Evolutionary conservation across 2,329 filamentous ascomycete genomes (phyloP), one percentile per base, ranked within the genome.

Genomic region (Coniochaeta sp.): DNA sequence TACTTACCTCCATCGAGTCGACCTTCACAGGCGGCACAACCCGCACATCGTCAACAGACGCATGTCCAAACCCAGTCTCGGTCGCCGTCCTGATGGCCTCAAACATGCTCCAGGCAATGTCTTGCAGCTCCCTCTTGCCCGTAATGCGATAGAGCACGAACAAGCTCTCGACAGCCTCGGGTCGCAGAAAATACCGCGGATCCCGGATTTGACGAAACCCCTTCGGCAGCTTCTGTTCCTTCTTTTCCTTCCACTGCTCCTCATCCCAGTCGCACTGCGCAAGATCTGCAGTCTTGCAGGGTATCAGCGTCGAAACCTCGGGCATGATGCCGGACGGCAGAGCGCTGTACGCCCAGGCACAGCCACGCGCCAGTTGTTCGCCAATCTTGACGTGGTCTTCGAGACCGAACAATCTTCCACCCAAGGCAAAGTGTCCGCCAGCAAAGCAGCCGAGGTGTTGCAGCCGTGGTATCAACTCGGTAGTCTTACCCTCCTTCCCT

Each of bases 131-230:
- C 47, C 72, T 63, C 50, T 79, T 73, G 24, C 79, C 79, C 17
- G 79, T 81, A 56, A 81, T 73, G 50, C 79, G 76, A 72, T 79
- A 81, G 69, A 81, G 76, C 62, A 80, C 75, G 60, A 81, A 81
- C 38, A 81, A 67, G 65, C 77, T 80, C 72, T 81, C 79, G 59
- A 81, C 77, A n/a, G 78, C 79, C 69, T 81, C 79, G 1, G 79
- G 79, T 26, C 79, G 73, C 58, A 81, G 71, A 33, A 74, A 65
- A 62, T 81, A 81, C 24, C 71, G 69, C 0, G 75, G 66, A 58
- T 80, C 76, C 1, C 73, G 77, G 26, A 76, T 67, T 60, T 83
- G 80, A 57, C 80, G 81, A 71, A 89, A 89, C 1, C 87, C 88
- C 8, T 77, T 77, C 0, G 78, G 77, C 1, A 75, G 64, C 22